Percentiles rank a stretch among this genome's conserved stretches.
These are phyloP conservation scores for Colletotrichum costaricense DNA, from an alignment of 2,329 filamentous ascomycete genomes.

Conservation along the genomic window DNA sequence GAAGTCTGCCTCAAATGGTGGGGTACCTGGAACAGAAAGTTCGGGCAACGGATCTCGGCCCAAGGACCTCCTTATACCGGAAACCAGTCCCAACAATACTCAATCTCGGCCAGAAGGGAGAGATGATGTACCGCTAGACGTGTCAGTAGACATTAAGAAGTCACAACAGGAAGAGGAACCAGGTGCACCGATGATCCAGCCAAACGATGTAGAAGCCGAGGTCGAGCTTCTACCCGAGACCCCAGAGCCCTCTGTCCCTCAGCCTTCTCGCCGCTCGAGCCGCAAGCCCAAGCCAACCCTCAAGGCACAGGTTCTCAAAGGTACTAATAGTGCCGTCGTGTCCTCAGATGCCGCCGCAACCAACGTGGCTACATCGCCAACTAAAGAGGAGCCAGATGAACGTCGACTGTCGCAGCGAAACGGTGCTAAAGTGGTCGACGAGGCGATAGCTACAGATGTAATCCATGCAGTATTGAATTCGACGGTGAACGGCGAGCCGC, in stretches of 20 bases:
- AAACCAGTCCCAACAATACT: conserved; percentile 43
- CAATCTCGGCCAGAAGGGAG: conserved; percentile 14
- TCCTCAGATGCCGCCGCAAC: background rate
- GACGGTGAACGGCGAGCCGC: background rate
- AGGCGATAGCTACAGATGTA: background rate
- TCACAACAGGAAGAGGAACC: background rate
- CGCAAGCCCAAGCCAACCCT: conserved; percentile 24
- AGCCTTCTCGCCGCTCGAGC: conserved; percentile 25
- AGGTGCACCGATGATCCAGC: background rate
- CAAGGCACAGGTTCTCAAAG: conserved; percentile 19
- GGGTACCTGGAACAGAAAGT: conserved; percentile 18
- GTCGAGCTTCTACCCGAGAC: background rate
- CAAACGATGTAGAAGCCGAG: background rate
- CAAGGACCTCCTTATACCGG: conserved; percentile 42
- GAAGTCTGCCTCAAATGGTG: conserved; percentile 2
- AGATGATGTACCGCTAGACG: background rate
- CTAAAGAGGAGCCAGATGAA: background rate
- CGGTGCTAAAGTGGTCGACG: background rate
- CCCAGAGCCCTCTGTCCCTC: background rate
- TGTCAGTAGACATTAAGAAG: background rate
- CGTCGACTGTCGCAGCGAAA: too few species aligned
- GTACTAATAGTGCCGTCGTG: background rate
- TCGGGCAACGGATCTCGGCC: conserved; percentile 30
- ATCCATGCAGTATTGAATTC: too few species aligned
- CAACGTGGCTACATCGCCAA: background rate